Evolutionary conservation across 1,284 basidiomycete species (phyloP).

Genomic region (Ustilago cynodontis): DNA sequence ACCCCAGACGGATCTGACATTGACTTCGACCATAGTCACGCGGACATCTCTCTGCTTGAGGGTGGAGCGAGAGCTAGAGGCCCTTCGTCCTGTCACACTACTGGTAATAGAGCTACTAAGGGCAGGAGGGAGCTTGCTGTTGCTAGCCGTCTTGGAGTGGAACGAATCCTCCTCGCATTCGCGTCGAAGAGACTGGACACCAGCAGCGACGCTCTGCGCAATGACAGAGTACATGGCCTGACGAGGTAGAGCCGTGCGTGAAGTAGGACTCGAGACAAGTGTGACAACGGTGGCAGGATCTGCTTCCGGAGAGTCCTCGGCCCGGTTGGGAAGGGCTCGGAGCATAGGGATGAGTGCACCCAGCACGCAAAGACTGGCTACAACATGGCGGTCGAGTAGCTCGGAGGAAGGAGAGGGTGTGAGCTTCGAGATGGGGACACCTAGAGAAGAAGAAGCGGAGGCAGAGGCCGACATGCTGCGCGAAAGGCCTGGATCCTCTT

Average conservation of each 20-base stretch:
- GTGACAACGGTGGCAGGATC: conserved; percentile 45
- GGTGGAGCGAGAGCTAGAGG: conserved; percentile 21
- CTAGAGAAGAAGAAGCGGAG: conserved; percentile 21
- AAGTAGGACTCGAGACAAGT: conserved; percentile 51
- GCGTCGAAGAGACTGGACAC: conserved; percentile 53
- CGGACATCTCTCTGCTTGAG: conserved; percentile 52
- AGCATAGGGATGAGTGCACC: conserved; percentile 51
- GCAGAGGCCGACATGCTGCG: conserved; percentile 34
- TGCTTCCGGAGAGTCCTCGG: conserved; percentile 22
- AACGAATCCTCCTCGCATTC: conserved; percentile 55
- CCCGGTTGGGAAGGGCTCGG: conserved; percentile 43
- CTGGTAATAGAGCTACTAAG: conserved; percentile 11
- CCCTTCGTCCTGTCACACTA: conserved; percentile 13
- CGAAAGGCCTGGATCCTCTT: conserved; percentile 30
- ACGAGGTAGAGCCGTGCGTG: conserved; percentile 45
- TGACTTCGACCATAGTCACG: conserved; percentile 50
- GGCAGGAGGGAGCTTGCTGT: conserved; percentile 29
- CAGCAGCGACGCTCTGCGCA: conserved; percentile 54
- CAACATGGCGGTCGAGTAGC: conserved; percentile 56
- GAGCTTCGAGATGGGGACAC: conserved; percentile 39
- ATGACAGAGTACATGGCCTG: conserved; percentile 56
- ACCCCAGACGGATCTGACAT: conserved; percentile 44
- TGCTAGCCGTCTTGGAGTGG: conserved; percentile 51
- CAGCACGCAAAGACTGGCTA: conserved; percentile 54
- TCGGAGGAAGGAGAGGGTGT: conserved; percentile 36